Evolutionary conservation across 2,329 filamentous ascomycete genomes (phyloP), one percentile per base, ranked within the genome.

Genomic region (Fusarium subglutinans): DNA sequence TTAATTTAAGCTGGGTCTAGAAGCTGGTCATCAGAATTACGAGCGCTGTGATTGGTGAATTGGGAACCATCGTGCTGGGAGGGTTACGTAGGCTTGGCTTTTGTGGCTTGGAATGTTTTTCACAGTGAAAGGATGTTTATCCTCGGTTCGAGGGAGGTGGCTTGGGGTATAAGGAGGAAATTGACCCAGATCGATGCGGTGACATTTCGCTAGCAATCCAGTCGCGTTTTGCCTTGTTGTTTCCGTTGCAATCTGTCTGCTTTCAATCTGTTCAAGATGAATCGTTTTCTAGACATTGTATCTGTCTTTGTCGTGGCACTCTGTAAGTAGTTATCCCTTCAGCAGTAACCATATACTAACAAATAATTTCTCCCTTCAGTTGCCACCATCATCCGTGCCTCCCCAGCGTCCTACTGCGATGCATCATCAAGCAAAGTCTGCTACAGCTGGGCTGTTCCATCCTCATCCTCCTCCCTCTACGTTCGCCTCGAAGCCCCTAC

Each of bases 391-490:
- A 8, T 2, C 7, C 24, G 26, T n/a, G 24, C 56, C 4, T 64
- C 62, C 1, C 37, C 57, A 5, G 22, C 12, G 8, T 64, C 57
- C 5, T 63, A 64, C 37, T 64, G 62, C 22, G 57, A 63, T 8
- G 44, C 44, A 33, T 9, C 26, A 1, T 50, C 57, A 8, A 26
- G 38, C 17, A 38, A 51, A 6, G 28, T 64, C 22, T 64, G 62
- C 30, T 63, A 64, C 62, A 63, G 44, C 11, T 64, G 44, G 62
- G 62, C 56, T 4, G 44, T 64, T 6, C 38, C 44, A 51, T 51
- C 57, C 7, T 24, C 61, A 4, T 41, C 35, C 17, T 62, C 61
- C 3, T 20, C 61, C 1, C 3, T 37, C 2, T 64, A 33, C 7
- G 5, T 64, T 18, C 56, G 62, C 1, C 44, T 64, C 20, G 24